Percentiles rank a stretch among this genome's conserved stretches.
Evolutionary conservation across 345 rosid species (phyloP).

Genomic region (Eucalyptus sp.): DNA sequence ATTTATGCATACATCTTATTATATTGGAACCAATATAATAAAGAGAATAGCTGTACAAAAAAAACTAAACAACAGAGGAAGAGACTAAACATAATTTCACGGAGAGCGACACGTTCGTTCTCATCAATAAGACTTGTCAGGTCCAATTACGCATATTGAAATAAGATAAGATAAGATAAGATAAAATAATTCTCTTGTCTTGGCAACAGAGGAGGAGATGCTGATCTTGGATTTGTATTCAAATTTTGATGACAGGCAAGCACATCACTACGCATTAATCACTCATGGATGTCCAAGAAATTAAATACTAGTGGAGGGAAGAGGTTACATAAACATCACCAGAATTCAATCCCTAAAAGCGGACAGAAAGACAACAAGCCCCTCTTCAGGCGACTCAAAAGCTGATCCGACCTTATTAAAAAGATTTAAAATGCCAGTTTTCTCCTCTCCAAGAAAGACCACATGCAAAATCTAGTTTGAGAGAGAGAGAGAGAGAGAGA

Average conservation of each 20-base stretch:
- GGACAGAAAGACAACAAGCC: not conserved
- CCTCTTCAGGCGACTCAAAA: not conserved
- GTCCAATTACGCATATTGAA: not conserved
- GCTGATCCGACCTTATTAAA: not conserved
- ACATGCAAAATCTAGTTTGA: not conserved
- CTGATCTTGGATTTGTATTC: not conserved
- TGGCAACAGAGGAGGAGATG: not conserved
- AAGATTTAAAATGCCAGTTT: not conserved
- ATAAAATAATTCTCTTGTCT: not conserved
- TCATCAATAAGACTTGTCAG: not conserved
- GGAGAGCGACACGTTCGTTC: not conserved
- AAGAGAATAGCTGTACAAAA: not conserved
- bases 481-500: not conserved
- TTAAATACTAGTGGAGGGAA: not conserved
- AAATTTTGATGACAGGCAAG: not conserved
- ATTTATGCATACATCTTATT: not conserved
- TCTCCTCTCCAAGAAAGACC: not conserved
- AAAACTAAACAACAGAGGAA: not conserved
- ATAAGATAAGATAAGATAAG: not conserved
- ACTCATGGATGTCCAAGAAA: not conserved
- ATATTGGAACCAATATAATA: not conserved
- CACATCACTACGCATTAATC: not conserved
- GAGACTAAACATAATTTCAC: not conserved
- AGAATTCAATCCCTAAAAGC: not conserved
- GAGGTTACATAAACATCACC: not conserved